Conservation (phyloP, 345 rosid genomes). For the Brassica nigra region DNA sequence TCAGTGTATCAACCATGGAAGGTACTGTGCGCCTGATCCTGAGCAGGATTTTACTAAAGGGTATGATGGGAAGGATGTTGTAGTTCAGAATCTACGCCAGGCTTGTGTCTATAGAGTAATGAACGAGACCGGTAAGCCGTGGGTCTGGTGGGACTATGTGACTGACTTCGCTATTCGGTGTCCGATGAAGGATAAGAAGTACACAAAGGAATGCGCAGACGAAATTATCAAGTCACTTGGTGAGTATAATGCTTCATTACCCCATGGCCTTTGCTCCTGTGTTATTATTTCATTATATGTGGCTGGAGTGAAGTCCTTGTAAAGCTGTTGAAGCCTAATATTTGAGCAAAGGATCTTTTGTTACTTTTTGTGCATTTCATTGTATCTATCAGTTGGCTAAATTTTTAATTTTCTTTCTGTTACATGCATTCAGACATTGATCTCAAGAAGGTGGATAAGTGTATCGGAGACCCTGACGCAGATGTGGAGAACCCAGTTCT, state of each 20-base stretch:
- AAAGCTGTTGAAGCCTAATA: constrained; percentile 8
- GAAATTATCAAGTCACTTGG: constrained; percentile 55
- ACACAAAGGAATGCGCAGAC: constrained; percentile 61
- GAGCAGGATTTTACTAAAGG: constrained; percentile 63
- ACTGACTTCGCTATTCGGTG: constrained; percentile 61
- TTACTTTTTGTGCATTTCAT: constrained; percentile 32
- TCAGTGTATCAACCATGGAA: constrained; percentile 68
- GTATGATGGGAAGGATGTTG: constrained; percentile 72
- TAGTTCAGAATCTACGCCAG: constrained; percentile 55
- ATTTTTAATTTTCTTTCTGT: background rate
- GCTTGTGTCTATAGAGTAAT: constrained; percentile 57
- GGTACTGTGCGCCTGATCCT: constrained; percentile 69
- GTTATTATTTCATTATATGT: background rate
- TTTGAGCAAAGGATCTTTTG: background rate
- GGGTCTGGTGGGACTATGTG: constrained; percentile 74
- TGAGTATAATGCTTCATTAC: constrained; percentile 30
- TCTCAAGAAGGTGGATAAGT: constrained; percentile 68
- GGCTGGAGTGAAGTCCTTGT: background rate
- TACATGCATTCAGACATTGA: constrained; percentile 56
- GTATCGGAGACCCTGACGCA: constrained; percentile 79
- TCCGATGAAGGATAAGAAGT: constrained; percentile 66
- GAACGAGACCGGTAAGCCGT: constrained; percentile 58
- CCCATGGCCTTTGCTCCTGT: background rate
- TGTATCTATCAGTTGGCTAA: constrained; percentile 13
- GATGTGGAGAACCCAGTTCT: constrained; percentile 73